Conservation (phyloP, 2,329 filamentous ascomycete genomes). For the Colletotrichum australisinense region DNA sequence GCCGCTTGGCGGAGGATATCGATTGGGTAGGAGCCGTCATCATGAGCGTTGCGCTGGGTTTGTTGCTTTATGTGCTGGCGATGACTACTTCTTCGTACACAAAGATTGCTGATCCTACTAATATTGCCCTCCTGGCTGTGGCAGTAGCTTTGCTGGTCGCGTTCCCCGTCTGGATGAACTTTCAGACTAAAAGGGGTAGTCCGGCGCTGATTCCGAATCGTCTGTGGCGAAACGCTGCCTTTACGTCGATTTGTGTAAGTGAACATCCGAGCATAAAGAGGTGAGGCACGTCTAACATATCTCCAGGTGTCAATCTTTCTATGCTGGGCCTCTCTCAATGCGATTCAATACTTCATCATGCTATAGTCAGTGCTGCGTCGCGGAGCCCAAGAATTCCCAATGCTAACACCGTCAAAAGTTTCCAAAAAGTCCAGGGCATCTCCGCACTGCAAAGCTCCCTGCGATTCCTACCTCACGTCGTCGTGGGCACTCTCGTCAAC, state of each 20-base stretch:
- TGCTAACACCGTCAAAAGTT: slow-evolving; percentile 46
- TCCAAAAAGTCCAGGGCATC: slow-evolving; percentile 59
- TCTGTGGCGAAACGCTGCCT: slow-evolving; percentile 66
- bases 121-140: slow-evolving; percentile 56
- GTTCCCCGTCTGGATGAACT: slow-evolving; percentile 67
- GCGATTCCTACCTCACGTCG: slow-evolving; percentile 58
- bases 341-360: slow-evolving; percentile 59
- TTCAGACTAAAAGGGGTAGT: slow-evolving; percentile 56
- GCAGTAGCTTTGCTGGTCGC: slow-evolving; percentile 55
- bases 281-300: background rate
- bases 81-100: slow-evolving; percentile 51
- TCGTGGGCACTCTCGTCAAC: slow-evolving; percentile 56
- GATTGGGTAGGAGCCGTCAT: slow-evolving; percentile 65
- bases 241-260: slow-evolving; percentile 61
- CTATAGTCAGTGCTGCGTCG: slow-evolving; percentile 52
- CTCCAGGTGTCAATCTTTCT: slow-evolving; percentile 55
- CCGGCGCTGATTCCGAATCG: slow-evolving; percentile 71
- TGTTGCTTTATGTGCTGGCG: slow-evolving; percentile 64
- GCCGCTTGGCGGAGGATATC: slow-evolving; percentile 51
- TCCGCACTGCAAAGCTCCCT: slow-evolving; percentile 59
- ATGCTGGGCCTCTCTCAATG: slow-evolving; percentile 57
- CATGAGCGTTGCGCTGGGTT: slow-evolving; percentile 56
- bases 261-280: background rate
- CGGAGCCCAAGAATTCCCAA: background rate
- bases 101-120: slow-evolving; percentile 53